Evolutionary conservation across 176 grass and related monocot species (phyloP).

Genomic region (Microstegium vimineum): DNA sequence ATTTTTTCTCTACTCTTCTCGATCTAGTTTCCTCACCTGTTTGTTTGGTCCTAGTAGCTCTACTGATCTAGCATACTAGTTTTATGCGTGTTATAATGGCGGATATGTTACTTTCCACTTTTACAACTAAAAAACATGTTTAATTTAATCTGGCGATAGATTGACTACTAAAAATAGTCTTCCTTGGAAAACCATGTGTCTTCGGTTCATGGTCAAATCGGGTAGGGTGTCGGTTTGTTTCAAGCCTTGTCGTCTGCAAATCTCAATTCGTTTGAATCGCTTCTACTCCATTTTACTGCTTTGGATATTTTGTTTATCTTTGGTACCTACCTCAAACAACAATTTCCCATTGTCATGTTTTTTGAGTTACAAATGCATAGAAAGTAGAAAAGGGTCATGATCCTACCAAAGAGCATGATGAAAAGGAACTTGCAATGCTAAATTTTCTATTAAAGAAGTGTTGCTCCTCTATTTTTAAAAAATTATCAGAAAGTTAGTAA

Average conservation of each 20-base stretch:
- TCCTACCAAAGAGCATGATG: not conserved
- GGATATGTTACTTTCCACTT: conserved; percentile 18
- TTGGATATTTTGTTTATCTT: not conserved
- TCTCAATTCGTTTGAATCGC: not conserved
- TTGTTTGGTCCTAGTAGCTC: not conserved
- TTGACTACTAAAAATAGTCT: conserved; percentile 32
- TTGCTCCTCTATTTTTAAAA: not conserved
- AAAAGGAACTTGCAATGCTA: not conserved
- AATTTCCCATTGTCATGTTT: not conserved
- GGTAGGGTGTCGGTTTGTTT: not conserved
- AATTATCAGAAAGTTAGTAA: not conserved
- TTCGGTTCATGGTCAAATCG: not conserved
- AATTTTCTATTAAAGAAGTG: conserved; percentile 10
- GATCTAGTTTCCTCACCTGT: conserved; percentile 2
- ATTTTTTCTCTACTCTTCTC: not conserved
- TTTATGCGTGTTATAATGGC: not conserved
- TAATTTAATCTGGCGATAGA: not conserved
- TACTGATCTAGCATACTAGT: not conserved
- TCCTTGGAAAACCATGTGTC: not conserved
- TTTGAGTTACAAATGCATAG: not conserved
- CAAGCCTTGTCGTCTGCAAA: not conserved
- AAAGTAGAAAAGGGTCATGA: not conserved
- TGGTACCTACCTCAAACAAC: not conserved
- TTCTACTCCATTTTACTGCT: not conserved
- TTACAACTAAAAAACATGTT: not conserved